Evolutionary conservation across 1,139 yeast species (phyloP).

Genomic region (Arxiozyma bovina): DNA sequence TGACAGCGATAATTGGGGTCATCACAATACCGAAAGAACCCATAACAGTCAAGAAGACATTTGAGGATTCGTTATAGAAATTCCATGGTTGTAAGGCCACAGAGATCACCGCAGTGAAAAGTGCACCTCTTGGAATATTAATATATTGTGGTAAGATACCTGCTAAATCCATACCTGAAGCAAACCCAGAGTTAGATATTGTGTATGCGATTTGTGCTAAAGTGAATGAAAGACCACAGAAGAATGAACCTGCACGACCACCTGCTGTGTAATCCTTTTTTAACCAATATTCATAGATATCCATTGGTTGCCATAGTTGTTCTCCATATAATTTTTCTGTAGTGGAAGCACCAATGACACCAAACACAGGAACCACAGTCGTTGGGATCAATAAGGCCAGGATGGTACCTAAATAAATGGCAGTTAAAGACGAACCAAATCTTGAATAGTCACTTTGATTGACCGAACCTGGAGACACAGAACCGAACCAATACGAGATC

Average conservation of each 20-base stretch:
- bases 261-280: conserved; percentile 34
- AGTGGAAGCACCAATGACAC: conserved; percentile 37
- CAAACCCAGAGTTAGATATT: conserved; percentile 42
- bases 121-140: conserved; percentile 44
- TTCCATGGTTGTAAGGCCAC: conserved; percentile 45
- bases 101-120: conserved; percentile 36
- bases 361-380: conserved; percentile 37
- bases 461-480: conserved; percentile 36
- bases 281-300: conserved; percentile 30
- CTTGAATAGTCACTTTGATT: conserved; percentile 35
- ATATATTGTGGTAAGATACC: conserved; percentile 43
- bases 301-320: conserved; percentile 37
- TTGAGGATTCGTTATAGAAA: conserved; percentile 38
- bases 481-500: conserved; percentile 39
- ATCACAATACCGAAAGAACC: conserved; percentile 38
- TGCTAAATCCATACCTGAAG: conserved; percentile 46
- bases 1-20: conserved; percentile 38
- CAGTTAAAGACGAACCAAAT: conserved; percentile 33
- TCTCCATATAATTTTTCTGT: conserved; percentile 31
- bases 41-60: conserved; percentile 39
- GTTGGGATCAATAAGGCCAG: conserved; percentile 36
- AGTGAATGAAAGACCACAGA: conserved; percentile 39
- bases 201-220: conserved; percentile 43
- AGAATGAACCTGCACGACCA: conserved; percentile 41
- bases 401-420: conserved; percentile 33